Conservation (phyloP, 169 alveolate genomes). For the Cryptosporidium sp. region DNA sequence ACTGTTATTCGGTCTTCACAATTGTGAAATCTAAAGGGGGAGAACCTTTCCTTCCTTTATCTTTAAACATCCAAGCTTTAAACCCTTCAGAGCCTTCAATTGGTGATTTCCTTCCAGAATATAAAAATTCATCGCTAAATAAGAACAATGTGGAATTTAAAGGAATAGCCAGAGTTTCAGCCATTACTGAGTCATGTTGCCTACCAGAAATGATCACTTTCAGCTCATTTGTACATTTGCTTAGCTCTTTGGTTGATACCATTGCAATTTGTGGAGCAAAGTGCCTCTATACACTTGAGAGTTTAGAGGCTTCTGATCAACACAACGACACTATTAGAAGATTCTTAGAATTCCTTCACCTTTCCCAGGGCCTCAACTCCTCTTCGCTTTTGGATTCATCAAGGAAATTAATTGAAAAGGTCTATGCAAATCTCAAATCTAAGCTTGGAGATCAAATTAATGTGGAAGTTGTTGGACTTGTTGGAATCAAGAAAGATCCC, state of each 20-base stretch:
- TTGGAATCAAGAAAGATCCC: conserved; percentile 66
- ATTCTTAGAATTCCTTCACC: conserved; percentile 62
- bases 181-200: conserved; percentile 49
- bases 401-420: conserved; percentile 53
- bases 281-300: conserved; percentile 54
- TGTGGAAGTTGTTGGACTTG: conserved; percentile 68
- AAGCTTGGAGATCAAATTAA: conserved; percentile 74
- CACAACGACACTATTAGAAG: conserved; percentile 71
- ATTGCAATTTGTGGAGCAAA: conserved; percentile 63
- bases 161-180: conserved; percentile 50
- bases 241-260: conserved; percentile 40
- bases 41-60: conserved; percentile 18
- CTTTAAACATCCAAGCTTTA: conserved; percentile 48
- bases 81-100: conserved; percentile 24
- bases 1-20: conserved; percentile 46
- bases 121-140: conserved; percentile 14
- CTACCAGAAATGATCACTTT: conserved; percentile 66
- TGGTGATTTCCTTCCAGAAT: conserved; percentile 20
- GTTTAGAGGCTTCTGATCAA: conserved; percentile 55
- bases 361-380: conserved; percentile 69
- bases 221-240: conserved; percentile 34
- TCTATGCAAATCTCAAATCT: conserved; percentile 52
- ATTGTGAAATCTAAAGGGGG: conserved; percentile 29
- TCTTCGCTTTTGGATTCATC: conserved; percentile 44
- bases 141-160: conserved; percentile 20